Evolutionary conservation across 495 filamentous ascomycete genomes (phyloP).

Genomic region (Penicillium verhagenii): DNA sequence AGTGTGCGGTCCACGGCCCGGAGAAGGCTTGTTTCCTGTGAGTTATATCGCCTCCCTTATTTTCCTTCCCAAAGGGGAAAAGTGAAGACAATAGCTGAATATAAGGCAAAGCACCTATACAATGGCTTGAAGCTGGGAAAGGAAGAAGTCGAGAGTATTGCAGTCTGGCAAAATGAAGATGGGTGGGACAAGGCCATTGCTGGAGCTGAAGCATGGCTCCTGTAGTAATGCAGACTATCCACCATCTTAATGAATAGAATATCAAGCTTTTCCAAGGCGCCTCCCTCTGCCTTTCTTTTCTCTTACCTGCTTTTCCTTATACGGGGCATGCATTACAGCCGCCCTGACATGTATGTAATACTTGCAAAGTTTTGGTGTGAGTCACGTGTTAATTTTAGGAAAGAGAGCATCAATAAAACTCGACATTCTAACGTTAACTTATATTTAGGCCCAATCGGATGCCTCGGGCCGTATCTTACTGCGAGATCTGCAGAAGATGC

Average conservation of each 20-base stretch:
- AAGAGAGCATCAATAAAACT: neutral
- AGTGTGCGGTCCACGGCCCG: constrained; percentile 39
- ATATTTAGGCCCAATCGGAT: neutral
- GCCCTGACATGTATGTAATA: too few relatives aligned
- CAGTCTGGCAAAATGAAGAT: constrained; percentile 45
- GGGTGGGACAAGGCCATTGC: constrained; percentile 44
- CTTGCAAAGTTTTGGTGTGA: too few relatives aligned
- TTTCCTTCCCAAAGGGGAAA: too few relatives aligned
- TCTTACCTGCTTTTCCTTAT: too few relatives aligned
- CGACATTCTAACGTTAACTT: too few relatives aligned
- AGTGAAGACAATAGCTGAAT: constrained; percentile 5
- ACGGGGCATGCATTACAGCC: too few relatives aligned
- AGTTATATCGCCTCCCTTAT: constrained; percentile 22
- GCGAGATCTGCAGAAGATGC: neutral
- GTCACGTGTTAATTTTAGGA: neutral
- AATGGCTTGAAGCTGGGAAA: constrained; percentile 45
- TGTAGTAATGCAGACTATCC: too few relatives aligned
- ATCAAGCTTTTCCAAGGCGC: too few relatives aligned
- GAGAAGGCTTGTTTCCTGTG: constrained; percentile 47
- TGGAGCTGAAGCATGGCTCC: constrained; percentile 41
- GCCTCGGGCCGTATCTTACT: neutral
- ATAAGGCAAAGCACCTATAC: constrained; percentile 38
- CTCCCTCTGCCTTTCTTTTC: too few relatives aligned
- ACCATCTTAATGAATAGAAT: too few relatives aligned
- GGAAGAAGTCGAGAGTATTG: constrained; percentile 44